These are phyloP conservation scores for Hirschioporus abietinus DNA, from an alignment of 768 basidiomycete species.

Conservation along the genomic window DNA sequence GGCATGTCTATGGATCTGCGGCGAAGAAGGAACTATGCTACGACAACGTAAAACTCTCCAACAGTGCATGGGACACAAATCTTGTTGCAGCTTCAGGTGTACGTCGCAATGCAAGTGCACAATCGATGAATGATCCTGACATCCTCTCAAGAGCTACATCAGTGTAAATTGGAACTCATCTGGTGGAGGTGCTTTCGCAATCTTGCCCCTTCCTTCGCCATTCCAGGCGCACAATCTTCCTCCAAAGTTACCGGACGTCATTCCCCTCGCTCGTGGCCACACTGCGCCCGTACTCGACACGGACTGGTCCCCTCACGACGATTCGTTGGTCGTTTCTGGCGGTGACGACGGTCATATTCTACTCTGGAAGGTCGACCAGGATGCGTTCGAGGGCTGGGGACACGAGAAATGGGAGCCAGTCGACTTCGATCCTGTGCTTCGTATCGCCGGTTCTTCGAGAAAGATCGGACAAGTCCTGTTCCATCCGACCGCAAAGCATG, in stretches of 20 bases:
- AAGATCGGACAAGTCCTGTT: constrained; percentile 94
- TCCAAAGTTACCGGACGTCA: constrained; percentile 82
- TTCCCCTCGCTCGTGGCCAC: constrained; percentile 87
- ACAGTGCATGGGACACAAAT: constrained; percentile 96
- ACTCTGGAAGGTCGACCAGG: constrained; percentile 78
- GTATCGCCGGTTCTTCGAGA: constrained; percentile 72
- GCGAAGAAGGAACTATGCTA: constrained; percentile 78
- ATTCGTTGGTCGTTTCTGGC: constrained; percentile 82
- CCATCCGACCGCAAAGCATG: constrained; percentile 85
- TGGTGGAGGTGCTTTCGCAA: constrained; percentile 91
- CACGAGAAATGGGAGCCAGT: constrained; percentile 73
- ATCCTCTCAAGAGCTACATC: constrained; percentile 60
- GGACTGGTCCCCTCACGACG: constrained; percentile 94
- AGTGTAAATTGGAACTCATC: constrained; percentile 93
- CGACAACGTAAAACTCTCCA: constrained; percentile 83
- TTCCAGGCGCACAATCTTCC: constrained; percentile 53
- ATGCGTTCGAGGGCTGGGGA: constrained; percentile 79
- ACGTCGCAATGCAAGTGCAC: constrained; percentile 6
- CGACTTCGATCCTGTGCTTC: constrained; percentile 83
- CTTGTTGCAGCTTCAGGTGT: constrained; percentile 81
- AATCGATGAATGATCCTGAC: constrained; percentile 1
- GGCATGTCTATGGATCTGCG: constrained; percentile 88
- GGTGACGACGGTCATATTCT: constrained; percentile 93
- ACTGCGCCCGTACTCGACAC: constrained; percentile 88
- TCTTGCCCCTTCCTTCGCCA: constrained; percentile 80